Base-by-base conservation (phyloP, 805 yeast genomes). In the Suhomyces pyralidae region DNA sequence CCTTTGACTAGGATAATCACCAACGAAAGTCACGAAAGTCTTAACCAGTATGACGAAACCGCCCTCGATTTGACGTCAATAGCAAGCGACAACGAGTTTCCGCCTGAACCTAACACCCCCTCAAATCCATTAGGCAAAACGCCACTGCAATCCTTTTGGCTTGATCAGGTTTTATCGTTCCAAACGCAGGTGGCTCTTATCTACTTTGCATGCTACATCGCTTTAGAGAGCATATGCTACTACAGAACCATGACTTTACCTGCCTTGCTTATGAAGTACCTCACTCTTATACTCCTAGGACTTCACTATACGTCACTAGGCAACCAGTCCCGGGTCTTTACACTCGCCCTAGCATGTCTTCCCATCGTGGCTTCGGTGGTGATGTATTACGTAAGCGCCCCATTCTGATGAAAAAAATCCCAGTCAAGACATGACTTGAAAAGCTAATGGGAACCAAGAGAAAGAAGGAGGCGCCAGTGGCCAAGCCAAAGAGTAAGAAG, bases 401-500 rank as follows among this genome's bases (percentile, higher is more conserved):
- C 24, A 19, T 38, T 28, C 10, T n/a, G 42, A 38, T 38, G 42
- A 38, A 38, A 38, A 38, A 38, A 38, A 17, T 32, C 36, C 36
- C 8, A 9, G 36, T 28, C 32, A 12, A 28, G 44, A 46, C 43
- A 20, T n/a, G 34, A 22, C 22, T 10, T 2, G 26, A 36, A n/a
- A 17, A 51, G 28, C 28, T 12, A 38, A 55, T 55, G 58, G 52
- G 54, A 42, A 51, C 34, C 15, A 55, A 55, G 48, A 52, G 58
- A 50, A 51, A 52, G 44, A 50, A 51, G 38, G 55, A 52, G 26
- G 44, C 32, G 17, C 51, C 55, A 12, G 58, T 54, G 34, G 54
- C 52, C 45, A 61, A 57, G 34, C 61, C 55, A 36, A 61, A 60
- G 54, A 54, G 58, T 24, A 62, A 56, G 53, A 65, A 60, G 57